Evolutionary conservation across 495 filamentous ascomycete genomes (phyloP).

Genomic region (Penicillium subrubescens): DNA sequence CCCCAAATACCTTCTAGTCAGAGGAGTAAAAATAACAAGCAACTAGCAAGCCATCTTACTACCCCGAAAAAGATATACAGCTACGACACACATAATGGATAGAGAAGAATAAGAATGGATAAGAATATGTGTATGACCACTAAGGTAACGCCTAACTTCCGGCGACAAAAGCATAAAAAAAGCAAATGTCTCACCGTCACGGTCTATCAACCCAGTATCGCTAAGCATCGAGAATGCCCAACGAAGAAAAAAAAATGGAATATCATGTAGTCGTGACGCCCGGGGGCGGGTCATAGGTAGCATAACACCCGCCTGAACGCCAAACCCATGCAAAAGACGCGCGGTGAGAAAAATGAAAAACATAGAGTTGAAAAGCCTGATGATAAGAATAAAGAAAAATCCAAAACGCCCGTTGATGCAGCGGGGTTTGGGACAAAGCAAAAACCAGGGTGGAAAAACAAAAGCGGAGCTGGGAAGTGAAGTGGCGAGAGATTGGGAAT

Average conservation of each 20-base stretch:
- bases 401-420: conserved; percentile 21
- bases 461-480: background rate
- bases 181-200: background rate
- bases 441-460: background rate
- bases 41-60: no score
- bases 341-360: conserved; percentile 3
- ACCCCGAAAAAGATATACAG: background rate
- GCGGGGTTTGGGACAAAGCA: conserved; percentile 6
- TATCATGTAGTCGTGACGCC: conserved; percentile 7
- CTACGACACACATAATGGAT: background rate
- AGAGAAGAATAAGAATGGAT: background rate
- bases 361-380: conserved; percentile 3
- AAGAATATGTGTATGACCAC: background rate
- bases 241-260: conserved; percentile 15
- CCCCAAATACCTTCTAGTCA: no score
- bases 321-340: conserved; percentile 15
- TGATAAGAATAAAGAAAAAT: conserved; percentile 1
- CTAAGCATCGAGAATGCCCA: background rate
- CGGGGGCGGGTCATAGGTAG: background rate
- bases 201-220: background rate
- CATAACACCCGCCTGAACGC: conserved; percentile 13
- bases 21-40: no score
- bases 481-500: background rate
- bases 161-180: background rate
- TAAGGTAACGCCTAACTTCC: background rate